Percentiles rank a stretch among this genome's conserved stretches.
Conservation (phyloP, 495 filamentous ascomycete species). For the Talaromyces stipitatus region DNA sequence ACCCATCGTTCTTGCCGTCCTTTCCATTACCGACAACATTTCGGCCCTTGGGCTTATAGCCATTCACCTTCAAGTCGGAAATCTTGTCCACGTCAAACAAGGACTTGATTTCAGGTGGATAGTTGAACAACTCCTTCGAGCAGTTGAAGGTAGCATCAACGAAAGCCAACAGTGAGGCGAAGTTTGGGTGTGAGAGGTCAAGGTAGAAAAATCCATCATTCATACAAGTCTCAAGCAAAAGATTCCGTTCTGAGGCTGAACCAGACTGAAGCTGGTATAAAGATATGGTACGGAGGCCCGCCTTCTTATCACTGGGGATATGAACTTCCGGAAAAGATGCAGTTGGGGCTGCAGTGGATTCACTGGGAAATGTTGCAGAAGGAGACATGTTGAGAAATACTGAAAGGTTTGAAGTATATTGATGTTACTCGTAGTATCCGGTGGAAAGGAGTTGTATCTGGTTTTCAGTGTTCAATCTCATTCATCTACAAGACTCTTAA, state of each 20-base stretch:
- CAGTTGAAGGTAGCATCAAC: not conserved
- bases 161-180: not conserved
- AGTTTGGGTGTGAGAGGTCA: not conserved
- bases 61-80: not conserved
- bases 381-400: too few species aligned
- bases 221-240: not conserved
- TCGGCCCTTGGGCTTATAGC: not conserved
- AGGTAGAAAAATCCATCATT: not conserved
- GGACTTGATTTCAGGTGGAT: not conserved
- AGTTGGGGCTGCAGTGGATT: too few species aligned
- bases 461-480: too few species aligned
- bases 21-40: not conserved
- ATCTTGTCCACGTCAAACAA: not conserved
- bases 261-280: not conserved
- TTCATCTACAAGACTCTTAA: too few species aligned
- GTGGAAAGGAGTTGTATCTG: too few species aligned
- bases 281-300: not conserved
- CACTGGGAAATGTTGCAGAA: too few species aligned
- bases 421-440: too few species aligned
- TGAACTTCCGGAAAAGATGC: not conserved
- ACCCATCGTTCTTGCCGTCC: slow-evolving; percentile 10
- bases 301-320: not conserved
- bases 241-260: not conserved
- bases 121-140: not conserved
- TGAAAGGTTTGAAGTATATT: too few species aligned